These are phyloP conservation scores for Citrus unshiu DNA, from an alignment of 345 rosid species.

Conservation along the genomic window DNA sequence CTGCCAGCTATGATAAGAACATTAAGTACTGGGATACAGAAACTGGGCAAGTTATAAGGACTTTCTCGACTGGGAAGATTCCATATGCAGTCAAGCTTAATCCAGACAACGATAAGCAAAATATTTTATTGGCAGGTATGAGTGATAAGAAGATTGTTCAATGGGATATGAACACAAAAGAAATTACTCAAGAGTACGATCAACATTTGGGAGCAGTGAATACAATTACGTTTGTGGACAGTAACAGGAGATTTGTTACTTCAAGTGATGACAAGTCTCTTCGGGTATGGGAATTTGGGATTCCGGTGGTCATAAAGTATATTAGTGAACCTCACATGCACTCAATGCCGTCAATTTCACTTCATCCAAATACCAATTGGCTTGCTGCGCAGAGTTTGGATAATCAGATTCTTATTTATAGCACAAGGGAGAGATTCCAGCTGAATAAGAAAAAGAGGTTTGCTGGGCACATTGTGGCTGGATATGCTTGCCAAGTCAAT, in stretches of 20 bases:
- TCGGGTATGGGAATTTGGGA: constrained; percentile 98
- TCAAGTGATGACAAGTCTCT: constrained; percentile 98
- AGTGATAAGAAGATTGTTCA: constrained; percentile 99
- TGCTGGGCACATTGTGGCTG: constrained; percentile 90
- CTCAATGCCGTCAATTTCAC: constrained; percentile 91
- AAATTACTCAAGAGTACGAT: constrained; percentile 87
- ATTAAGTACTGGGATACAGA: constrained; percentile 98
- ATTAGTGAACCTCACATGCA: constrained; percentile 99
- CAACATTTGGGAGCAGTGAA: constrained; percentile 93
- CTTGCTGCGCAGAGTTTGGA: constrained; percentile 98
- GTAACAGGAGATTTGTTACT: constrained; percentile 91
- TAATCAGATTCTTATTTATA: constrained; percentile 87
- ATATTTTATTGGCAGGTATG: constrained; percentile 93
- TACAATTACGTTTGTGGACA: constrained; percentile 93
- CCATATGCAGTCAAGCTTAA: constrained; percentile 93
- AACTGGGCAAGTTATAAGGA: constrained; percentile 91
- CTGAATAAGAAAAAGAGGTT: constrained; percentile 95
- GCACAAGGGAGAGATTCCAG: constrained; percentile 94
- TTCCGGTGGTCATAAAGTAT: constrained; percentile 96
- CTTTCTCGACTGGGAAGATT: constrained; percentile 85
- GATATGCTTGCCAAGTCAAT: constrained; percentile 98
- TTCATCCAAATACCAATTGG: constrained; percentile 93
- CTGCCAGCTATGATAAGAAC: constrained; percentile 93
- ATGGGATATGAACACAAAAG: constrained; percentile 95
- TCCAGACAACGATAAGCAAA: constrained; percentile 95